phyloP scores from a whole-genome alignment of 257 asterid species.

The Solanum corneliomulleri region DNA sequence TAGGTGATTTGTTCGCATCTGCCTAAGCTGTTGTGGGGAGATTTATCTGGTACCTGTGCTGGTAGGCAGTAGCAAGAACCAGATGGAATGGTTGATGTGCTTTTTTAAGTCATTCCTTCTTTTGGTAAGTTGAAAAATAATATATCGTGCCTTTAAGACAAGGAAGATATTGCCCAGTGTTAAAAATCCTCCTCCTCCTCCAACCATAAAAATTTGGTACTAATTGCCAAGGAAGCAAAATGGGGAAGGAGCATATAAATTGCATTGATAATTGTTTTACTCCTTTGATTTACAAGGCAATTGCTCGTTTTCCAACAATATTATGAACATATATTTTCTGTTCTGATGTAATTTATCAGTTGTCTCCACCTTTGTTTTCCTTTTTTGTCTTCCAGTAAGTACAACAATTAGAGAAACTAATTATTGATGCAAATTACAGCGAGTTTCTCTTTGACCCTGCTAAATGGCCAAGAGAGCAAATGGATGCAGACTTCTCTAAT shows the following conservation, averaged over 20 bases:
- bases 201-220: not conserved
- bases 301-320: not conserved
- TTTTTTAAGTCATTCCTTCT: not conserved
- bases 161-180: not conserved
- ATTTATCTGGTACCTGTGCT: not conserved
- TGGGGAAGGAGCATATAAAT: not conserved
- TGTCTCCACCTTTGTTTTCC: not conserved
- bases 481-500: slow-evolving; percentile 69
- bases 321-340: not conserved
- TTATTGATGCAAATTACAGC: slow-evolving; percentile 37
- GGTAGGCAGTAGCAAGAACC: not conserved
- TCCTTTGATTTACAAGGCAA: not conserved
- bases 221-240: not conserved
- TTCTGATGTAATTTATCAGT: not conserved
- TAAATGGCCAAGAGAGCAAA: slow-evolving; percentile 74
- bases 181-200: not conserved
- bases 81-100: not conserved
- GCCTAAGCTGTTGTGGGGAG: not conserved
- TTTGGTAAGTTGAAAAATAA: not conserved
- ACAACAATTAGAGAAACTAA: not conserved
- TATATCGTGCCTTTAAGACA: not conserved
- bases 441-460: slow-evolving; percentile 79
- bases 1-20: not conserved
- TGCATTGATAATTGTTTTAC: not conserved
- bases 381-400: not conserved